Evolutionary conservation across 2,329 filamentous ascomycete genomes (phyloP).

Genomic region (Dothideomycetes sp.): DNA sequence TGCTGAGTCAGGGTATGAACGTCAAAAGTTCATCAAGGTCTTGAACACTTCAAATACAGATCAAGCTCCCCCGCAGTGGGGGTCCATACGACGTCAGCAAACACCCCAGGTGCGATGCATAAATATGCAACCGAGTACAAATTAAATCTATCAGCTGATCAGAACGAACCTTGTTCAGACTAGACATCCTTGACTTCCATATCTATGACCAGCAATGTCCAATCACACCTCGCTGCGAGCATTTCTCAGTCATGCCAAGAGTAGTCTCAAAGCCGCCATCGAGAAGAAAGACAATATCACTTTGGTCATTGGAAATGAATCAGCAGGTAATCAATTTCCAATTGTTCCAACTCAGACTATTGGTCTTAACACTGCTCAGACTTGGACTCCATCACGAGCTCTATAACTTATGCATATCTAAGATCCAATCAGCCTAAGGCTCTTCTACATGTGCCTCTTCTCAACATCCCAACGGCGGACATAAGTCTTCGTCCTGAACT

Average conservation of each 20-base stretch:
- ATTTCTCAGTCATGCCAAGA: conserved; percentile 36
- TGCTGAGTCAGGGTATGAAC: background rate
- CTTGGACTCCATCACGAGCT: conserved; percentile 68
- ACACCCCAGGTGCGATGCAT: too few species aligned
- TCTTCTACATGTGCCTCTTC: conserved; percentile 58
- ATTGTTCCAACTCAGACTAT: background rate
- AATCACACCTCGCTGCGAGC: conserved; percentile 28
- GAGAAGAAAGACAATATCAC: conserved; percentile 30
- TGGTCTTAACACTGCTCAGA: conserved; percentile 46
- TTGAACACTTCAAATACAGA: too few species aligned
- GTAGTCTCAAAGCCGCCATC: conserved; percentile 28
- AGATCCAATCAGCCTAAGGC: conserved; percentile 36
- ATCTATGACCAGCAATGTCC: background rate
- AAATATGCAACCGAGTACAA: too few species aligned
- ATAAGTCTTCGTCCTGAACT: conserved; percentile 65
- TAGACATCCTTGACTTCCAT: too few species aligned
- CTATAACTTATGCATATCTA: conserved; percentile 64
- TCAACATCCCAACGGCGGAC: conserved; percentile 58
- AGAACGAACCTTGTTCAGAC: too few species aligned
- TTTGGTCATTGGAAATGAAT: conserved; percentile 44
- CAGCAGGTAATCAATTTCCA: conserved; percentile 28
- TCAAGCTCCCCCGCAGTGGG: background rate
- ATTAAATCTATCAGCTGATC: too few species aligned
- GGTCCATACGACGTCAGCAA: background rate
- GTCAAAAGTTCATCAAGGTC: too few species aligned